These are phyloP conservation scores for Voacanga thouarsii DNA, from an alignment of 257 asterid species.

Conservation along the genomic window DNA sequence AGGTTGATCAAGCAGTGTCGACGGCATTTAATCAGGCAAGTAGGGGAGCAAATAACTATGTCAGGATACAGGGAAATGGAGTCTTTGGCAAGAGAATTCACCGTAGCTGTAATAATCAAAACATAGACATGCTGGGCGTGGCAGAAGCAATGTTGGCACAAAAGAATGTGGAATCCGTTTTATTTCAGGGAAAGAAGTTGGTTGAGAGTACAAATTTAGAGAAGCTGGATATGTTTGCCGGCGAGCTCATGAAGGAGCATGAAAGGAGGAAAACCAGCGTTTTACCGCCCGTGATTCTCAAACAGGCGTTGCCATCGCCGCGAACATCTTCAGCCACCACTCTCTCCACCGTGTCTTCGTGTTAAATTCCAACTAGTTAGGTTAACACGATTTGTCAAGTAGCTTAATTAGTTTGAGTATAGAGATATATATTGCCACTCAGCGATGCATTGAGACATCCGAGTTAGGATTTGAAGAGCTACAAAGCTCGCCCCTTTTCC, in stretches of 20 bases:
- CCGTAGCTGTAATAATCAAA: neutral
- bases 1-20: conserved; percentile 91
- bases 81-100: neutral
- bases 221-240: conserved; percentile 48
- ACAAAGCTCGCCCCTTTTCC: neutral
- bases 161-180: conserved; percentile 60
- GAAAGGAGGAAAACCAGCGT: conserved; percentile 48
- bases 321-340: conserved; percentile 73
- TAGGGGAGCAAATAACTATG: conserved; percentile 38
- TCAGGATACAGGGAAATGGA: conserved; percentile 64
- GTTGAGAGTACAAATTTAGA: conserved; percentile 49
- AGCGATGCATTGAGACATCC: conserved; percentile 24
- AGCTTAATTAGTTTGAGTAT: neutral
- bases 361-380: conserved; percentile 15
- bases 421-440: conserved; percentile 10
- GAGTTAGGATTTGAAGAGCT: conserved; percentile 12
- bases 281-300: conserved; percentile 46
- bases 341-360: conserved; percentile 46
- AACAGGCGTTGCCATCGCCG: conserved; percentile 42
- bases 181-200: conserved; percentile 67
- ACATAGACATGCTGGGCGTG: neutral
- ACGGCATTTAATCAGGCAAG: conserved; percentile 71
- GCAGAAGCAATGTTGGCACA: conserved; percentile 55
- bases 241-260: conserved; percentile 59
- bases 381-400: neutral